These are phyloP conservation scores for Glarea lozoyensis DNA, from an alignment of 495 filamentous ascomycete species.

Conservation along the genomic window DNA sequence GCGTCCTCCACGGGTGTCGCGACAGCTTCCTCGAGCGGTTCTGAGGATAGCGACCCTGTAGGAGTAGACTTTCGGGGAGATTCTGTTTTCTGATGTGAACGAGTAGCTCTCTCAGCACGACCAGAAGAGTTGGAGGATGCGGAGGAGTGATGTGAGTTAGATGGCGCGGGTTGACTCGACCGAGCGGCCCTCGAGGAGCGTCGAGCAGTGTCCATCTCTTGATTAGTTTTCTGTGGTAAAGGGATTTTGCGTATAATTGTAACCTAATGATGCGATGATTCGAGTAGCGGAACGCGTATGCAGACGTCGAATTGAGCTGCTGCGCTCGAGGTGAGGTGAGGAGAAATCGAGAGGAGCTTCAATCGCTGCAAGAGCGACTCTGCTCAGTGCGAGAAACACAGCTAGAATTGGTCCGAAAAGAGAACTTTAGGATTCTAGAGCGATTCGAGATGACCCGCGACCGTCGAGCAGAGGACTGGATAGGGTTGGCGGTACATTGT, in stretches of 20 bases:
- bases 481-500: slow-evolving; percentile 13
- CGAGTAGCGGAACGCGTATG: background rate
- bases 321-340: background rate
- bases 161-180: slow-evolving; percentile 61
- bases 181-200: slow-evolving; percentile 82
- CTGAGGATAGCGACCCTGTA: slow-evolving; percentile 64
- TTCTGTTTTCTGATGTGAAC: slow-evolving; percentile 59
- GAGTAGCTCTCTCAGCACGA: slow-evolving; percentile 59
- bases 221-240: background rate
- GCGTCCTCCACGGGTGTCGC: slow-evolving; percentile 46
- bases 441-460: slow-evolving; percentile 3
- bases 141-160: slow-evolving; percentile 65
- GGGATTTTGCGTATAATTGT: background rate
- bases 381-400: background rate
- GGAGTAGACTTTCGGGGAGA: slow-evolving; percentile 67
- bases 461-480: slow-evolving; percentile 2
- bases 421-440: slow-evolving; percentile 14
- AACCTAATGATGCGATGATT: background rate
- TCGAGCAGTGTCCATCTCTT: slow-evolving; percentile 49
- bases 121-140: slow-evolving; percentile 57
- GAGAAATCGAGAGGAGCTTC: slow-evolving; percentile 10
- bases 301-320: background rate
- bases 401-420: slow-evolving; percentile 3
- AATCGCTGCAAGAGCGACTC: slow-evolving; percentile 2
- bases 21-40: slow-evolving; percentile 66